These are phyloP conservation scores for Boletales sp. DNA, from an alignment of 768 basidiomycete species.

Conservation along the genomic window DNA sequence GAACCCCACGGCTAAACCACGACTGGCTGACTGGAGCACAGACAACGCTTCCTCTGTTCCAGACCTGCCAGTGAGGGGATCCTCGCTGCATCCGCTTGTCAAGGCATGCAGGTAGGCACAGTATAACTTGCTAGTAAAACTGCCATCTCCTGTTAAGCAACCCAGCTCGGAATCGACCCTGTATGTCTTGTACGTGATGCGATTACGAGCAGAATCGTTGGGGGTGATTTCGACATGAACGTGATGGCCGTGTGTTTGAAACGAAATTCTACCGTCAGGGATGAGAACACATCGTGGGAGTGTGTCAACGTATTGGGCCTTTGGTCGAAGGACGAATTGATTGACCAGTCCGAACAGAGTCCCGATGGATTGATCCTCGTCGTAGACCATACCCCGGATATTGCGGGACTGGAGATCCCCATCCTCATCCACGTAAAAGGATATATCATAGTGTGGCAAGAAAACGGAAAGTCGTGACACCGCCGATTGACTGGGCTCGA, in stretches of 20 bases:
- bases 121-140: slow-evolving; percentile 30
- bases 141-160: slow-evolving; percentile 8
- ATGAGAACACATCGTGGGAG: slow-evolving; percentile 31
- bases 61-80: slow-evolving; percentile 36
- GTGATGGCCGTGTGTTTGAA: slow-evolving; percentile 18
- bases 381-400: slow-evolving; percentile 38
- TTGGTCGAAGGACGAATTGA: slow-evolving; percentile 36
- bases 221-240: slow-evolving; percentile 5
- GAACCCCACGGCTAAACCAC: slow-evolving; percentile 36
- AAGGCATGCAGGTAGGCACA: slow-evolving; percentile 44
- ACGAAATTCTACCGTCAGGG: slow-evolving; percentile 36
- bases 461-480: slow-evolving; percentile 20
- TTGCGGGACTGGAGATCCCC: slow-evolving; percentile 36
- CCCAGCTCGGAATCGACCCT: slow-evolving; percentile 27
- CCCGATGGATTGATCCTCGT: slow-evolving; percentile 4
- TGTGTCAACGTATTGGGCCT: neutral
- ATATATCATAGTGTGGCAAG: slow-evolving; percentile 38
- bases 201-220: neutral
- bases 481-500: neutral
- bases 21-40: slow-evolving; percentile 34
- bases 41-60: slow-evolving; percentile 28
- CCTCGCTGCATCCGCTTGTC: slow-evolving; percentile 36
- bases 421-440: slow-evolving; percentile 34
- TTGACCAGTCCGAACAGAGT: slow-evolving; percentile 40
- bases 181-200: slow-evolving; percentile 23